Conservation (phyloP, 2,329 filamentous ascomycete genomes). For the Thelonectria olida region DNA sequence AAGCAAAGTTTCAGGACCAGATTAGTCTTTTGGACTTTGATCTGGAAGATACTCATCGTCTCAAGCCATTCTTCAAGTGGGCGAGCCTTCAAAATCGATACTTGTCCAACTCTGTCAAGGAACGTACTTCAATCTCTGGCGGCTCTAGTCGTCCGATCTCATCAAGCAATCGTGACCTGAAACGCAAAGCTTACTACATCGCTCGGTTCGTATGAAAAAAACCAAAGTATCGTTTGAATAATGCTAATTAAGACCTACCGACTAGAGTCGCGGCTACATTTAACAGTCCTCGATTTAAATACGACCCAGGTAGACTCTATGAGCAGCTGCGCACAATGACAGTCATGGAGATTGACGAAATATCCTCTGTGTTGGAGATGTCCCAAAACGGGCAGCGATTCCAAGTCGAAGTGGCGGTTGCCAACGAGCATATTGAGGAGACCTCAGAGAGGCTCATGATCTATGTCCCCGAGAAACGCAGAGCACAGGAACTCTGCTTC, state of each 20-base stretch:
- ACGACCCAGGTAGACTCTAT: background rate
- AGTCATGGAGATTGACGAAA: slow-evolving; percentile 22
- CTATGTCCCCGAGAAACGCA: slow-evolving; percentile 20
- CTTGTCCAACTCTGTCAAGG: slow-evolving; percentile 20
- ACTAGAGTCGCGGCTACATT: slow-evolving; percentile 28
- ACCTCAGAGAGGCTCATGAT: slow-evolving; percentile 3
- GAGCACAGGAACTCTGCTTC: slow-evolving; percentile 25
- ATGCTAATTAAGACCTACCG: background rate
- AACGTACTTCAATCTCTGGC: slow-evolving; percentile 1
- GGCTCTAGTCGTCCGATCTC: background rate
- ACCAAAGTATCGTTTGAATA: background rate
- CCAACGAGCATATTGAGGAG: slow-evolving; percentile 27
- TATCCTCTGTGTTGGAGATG: slow-evolving; percentile 15
- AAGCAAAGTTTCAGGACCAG: slow-evolving; percentile 1
- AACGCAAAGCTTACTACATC: slow-evolving; percentile 26
- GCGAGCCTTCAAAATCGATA: slow-evolving; percentile 9
- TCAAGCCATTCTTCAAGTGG: slow-evolving; percentile 27
- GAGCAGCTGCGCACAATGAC: slow-evolving; percentile 15
- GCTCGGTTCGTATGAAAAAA: slow-evolving; percentile 18
- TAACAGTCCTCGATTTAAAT: slow-evolving; percentile 18
- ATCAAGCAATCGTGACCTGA: slow-evolving; percentile 12
- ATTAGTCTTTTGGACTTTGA: slow-evolving; percentile 28
- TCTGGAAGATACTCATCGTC: slow-evolving; percentile 16
- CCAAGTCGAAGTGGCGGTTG: background rate
- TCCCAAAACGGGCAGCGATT: background rate